These are phyloP conservation scores for Fragilaria crotonensis DNA, from an alignment of 108 stramenopile genomes.

Conservation along the genomic window DNA sequence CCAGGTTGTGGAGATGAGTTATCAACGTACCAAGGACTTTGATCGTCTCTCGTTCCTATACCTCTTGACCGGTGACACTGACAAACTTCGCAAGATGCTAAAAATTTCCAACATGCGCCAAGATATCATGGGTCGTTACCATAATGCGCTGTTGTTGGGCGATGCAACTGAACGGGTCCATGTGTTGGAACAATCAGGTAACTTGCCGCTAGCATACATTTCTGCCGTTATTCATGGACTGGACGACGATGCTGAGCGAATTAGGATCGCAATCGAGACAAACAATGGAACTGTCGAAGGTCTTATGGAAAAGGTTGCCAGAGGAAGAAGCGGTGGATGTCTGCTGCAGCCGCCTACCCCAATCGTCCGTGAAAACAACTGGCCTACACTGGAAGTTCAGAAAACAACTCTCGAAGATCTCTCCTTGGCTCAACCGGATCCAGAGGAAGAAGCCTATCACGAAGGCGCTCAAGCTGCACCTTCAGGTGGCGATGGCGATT, in stretches of 20 bases:
- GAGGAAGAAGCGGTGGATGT: slow-evolving; percentile 38
- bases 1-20: slow-evolving; percentile 97
- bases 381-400: slow-evolving; percentile 88
- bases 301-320: slow-evolving; percentile 53
- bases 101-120: slow-evolving; percentile 94
- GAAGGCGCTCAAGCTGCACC: slow-evolving; percentile 44
- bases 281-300: slow-evolving; percentile 72
- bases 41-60: slow-evolving; percentile 97
- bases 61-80: slow-evolving; percentile 89
- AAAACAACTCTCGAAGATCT: slow-evolving; percentile 85
- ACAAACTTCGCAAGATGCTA: slow-evolving; percentile 95
- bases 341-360: slow-evolving; percentile 97
- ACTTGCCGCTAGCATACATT: slow-evolving; percentile 90
- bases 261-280: slow-evolving; percentile 87
- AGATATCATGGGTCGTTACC: slow-evolving; percentile 95
- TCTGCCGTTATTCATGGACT: slow-evolving; percentile 89
- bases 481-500: slow-evolving; percentile 33
- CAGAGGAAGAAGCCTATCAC: slow-evolving; percentile 40
- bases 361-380: slow-evolving; percentile 85
- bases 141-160: slow-evolving; percentile 94
- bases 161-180: slow-evolving; percentile 90
- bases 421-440: slow-evolving; percentile 44
- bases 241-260: slow-evolving; percentile 84
- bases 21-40: slow-evolving; percentile 96
- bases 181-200: slow-evolving; percentile 92